Base-by-base conservation (phyloP, 495 filamentous ascomycete species). In the Hyphodiscus hymeniophilus region DNA sequence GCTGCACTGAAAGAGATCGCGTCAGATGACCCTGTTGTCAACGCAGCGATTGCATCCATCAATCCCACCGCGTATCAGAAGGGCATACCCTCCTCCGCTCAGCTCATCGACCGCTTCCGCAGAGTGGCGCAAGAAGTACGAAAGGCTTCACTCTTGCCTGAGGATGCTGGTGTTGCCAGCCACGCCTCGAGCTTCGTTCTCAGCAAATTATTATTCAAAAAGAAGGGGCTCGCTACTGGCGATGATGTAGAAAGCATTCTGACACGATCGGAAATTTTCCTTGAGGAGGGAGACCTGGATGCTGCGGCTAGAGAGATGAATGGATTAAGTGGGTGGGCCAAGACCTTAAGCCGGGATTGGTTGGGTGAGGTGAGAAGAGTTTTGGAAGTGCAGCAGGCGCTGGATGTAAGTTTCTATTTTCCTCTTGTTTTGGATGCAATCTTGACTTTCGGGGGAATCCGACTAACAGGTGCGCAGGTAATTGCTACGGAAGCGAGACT, bases 211-310 rank as follows among this genome's bases (percentile, higher is more conserved):
- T 75, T 96, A 65, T 97, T 98, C 75, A 85, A 83, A 73, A 95
- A 95, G 72, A 77, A 87, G 59, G 85, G 82, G n/a, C 70, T 92
- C 34, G 81, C 90, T 0, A 75, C 77, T 22, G 91, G 94, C 20
- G 80, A 92, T 56, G 92, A 98, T 61, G 91, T 97, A 17, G 92
- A 97, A 74, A 94, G 88, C 60, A 80, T 95, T 51, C 76, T 98
- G 11, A 82, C 85, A 2, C 73, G 92, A 47, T 88, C 92, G 2
- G 89, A 96, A 67, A 89, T 77, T 3, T 75, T 84, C 54, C 72
- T 98, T 11, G 89, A 97, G 68, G 85, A 96, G 66, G 94, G 92
- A 23, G 77, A 94, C 56, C 66, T 98, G 26, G 94, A 98, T 60
- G 82, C 73, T 40, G 92, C 92, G 32, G 89, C 91, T 7, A 75